phyloP scores from a whole-genome alignment of 805 yeast genomes.

The Yarrowia yakushimensis region DNA sequence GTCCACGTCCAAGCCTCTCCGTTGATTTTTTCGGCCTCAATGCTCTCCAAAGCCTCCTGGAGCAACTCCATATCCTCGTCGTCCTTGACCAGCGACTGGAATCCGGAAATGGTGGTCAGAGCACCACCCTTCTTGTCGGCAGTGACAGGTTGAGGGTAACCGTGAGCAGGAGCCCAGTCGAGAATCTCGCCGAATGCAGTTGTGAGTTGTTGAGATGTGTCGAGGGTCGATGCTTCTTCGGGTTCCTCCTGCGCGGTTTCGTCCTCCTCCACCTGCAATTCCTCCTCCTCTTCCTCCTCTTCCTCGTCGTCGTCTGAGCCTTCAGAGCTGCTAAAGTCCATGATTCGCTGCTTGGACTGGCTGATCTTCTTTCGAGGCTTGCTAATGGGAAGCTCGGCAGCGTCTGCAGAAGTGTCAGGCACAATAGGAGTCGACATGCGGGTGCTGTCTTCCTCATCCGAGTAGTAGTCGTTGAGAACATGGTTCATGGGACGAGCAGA shows the following conservation, averaged over 20 bases:
- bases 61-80: slow-evolving; percentile 66
- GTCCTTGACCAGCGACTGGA: slow-evolving; percentile 61
- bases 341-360: slow-evolving; percentile 2
- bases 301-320: neutral
- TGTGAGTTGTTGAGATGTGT: slow-evolving; percentile 29
- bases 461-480: slow-evolving; percentile 31
- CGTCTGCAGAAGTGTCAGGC: slow-evolving; percentile 16
- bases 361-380: slow-evolving; percentile 2
- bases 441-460: slow-evolving; percentile 32
- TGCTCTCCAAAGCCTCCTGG: slow-evolving; percentile 42
- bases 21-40: slow-evolving; percentile 38
- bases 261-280: slow-evolving; percentile 36
- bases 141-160: slow-evolving; percentile 55
- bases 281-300: slow-evolving; percentile 21
- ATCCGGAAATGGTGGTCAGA: slow-evolving; percentile 44
- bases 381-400: neutral
- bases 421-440: slow-evolving; percentile 27
- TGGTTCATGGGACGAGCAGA: slow-evolving; percentile 36
- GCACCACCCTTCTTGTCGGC: slow-evolving; percentile 39
- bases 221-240: slow-evolving; percentile 31
- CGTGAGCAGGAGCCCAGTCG: slow-evolving; percentile 44
- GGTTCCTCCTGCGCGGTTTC: slow-evolving; percentile 20
- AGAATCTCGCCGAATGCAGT: slow-evolving; percentile 32
- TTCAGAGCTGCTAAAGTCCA: slow-evolving; percentile 9
- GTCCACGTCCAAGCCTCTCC: slow-evolving; percentile 68